Conservation (phyloP, 306 rosid genomes). For the Fragaria ananassa region DNA sequence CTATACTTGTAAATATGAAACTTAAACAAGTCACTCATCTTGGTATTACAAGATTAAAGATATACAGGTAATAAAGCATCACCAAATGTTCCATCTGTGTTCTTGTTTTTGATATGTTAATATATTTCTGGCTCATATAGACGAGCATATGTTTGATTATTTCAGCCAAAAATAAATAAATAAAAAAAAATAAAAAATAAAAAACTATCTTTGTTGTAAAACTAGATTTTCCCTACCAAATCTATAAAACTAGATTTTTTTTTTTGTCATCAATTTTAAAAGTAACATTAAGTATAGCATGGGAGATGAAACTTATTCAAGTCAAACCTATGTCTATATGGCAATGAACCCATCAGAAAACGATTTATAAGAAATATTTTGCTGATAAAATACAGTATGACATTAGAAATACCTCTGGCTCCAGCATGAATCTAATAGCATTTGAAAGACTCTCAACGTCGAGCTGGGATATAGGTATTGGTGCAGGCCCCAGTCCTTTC, state of each 20-base stretch:
- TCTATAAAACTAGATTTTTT: not conserved
- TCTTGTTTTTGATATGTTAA: not conserved
- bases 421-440: constrained; percentile 87
- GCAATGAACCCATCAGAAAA: not conserved
- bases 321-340: not conserved
- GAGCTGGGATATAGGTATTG: constrained; percentile 75
- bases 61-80: not conserved
- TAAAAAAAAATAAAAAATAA: not conserved
- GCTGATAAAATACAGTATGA: not conserved
- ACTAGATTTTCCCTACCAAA: not conserved
- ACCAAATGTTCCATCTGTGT: not conserved
- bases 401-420: constrained; percentile 62
- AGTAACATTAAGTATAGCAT: not conserved
- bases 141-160: not conserved
- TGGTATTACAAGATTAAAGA: not conserved
- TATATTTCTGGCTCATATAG: not conserved
- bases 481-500: constrained; percentile 79
- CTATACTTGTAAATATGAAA: not conserved
- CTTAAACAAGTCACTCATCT: not conserved
- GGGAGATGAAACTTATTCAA: not conserved
- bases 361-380: not conserved
- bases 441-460: constrained; percentile 56
- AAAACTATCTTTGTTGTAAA: too few species aligned
- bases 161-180: too few species aligned
- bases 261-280: not conserved